Evolutionary conservation across 1,139 yeast species (phyloP).

Genomic region (Tardiomyces depauwii): DNA sequence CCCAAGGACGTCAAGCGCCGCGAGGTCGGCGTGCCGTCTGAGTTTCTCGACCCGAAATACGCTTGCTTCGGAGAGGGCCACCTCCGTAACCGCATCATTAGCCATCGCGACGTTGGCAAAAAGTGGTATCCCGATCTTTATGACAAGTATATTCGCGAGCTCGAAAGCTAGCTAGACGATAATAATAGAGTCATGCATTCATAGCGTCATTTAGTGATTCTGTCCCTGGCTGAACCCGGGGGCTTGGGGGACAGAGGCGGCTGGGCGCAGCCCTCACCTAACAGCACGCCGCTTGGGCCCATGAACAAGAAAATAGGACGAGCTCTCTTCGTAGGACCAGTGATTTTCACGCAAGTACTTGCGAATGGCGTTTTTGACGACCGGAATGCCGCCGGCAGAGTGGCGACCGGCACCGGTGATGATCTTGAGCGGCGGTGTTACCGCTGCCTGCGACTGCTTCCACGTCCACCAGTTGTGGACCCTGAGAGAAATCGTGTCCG

Average conservation of each 20-base stretch:
- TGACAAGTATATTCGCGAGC: slow-evolving; percentile 12
- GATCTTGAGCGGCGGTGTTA: slow-evolving; percentile 11
- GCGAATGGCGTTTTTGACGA: slow-evolving; percentile 20
- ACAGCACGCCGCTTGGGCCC: slow-evolving; percentile 2
- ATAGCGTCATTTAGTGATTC: not conserved
- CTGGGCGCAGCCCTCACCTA: not conserved
- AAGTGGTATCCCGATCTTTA: slow-evolving; percentile 49
- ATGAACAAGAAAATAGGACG: slow-evolving; percentile 12
- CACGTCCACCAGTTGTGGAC: slow-evolving; percentile 14
- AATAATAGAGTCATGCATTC: not conserved
- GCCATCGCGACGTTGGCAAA: slow-evolving; percentile 57
- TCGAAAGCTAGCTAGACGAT: not conserved
- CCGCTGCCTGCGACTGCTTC: slow-evolving; percentile 1
- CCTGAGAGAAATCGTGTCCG: slow-evolving; percentile 11
- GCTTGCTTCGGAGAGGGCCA: slow-evolving; percentile 44
- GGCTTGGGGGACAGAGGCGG: too few relatives aligned
- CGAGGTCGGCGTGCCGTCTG: slow-evolving; percentile 24
- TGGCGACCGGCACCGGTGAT: slow-evolving; percentile 24
- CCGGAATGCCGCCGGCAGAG: slow-evolving; percentile 20
- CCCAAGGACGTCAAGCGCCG: slow-evolving; percentile 18
- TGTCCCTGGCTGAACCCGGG: too few relatives aligned
- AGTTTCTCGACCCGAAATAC: slow-evolving; percentile 23
- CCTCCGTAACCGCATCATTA: slow-evolving; percentile 49
- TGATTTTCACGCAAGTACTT: slow-evolving; percentile 8
- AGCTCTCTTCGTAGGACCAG: slow-evolving; percentile 13